Conservation (phyloP, 2,329 filamentous ascomycete genomes). For the Coniochaeta hoffmannii region DNA sequence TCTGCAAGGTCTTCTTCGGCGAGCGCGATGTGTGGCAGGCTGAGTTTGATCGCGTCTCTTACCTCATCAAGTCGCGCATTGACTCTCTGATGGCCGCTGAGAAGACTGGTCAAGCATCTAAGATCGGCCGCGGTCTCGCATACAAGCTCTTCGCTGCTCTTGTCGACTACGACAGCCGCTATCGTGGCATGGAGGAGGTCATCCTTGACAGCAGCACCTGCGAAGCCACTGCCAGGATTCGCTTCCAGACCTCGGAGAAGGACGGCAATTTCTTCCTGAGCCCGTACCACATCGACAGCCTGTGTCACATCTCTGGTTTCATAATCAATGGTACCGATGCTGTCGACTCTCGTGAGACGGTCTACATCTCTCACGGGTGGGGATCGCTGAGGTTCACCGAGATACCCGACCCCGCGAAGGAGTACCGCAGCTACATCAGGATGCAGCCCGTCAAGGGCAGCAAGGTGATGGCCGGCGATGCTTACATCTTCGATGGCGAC, state of each 20-base stretch:
- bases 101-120: slow-evolving; percentile 58
- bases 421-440: slow-evolving; percentile 48
- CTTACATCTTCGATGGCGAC: slow-evolving; percentile 46
- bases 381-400: slow-evolving; percentile 43
- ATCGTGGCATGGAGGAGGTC: slow-evolving; percentile 52
- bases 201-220: slow-evolving; percentile 40
- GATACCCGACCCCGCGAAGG: slow-evolving; percentile 34
- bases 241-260: slow-evolving; percentile 38
- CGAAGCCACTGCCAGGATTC: slow-evolving; percentile 34
- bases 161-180: slow-evolving; percentile 48
- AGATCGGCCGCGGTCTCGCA: slow-evolving; percentile 66
- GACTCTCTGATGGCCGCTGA: slow-evolving; percentile 53
- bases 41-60: slow-evolving; percentile 61
- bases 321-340: slow-evolving; percentile 52
- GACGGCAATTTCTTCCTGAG: slow-evolving; percentile 48
- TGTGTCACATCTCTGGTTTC: slow-evolving; percentile 53
- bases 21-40: slow-evolving; percentile 51
- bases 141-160: slow-evolving; percentile 62
- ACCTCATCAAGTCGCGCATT: slow-evolving; percentile 60
- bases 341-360: slow-evolving; percentile 44
- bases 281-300: slow-evolving; percentile 52
- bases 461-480: slow-evolving; percentile 46
- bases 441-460: slow-evolving; percentile 47
- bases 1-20: slow-evolving; percentile 54
- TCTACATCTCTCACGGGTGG: slow-evolving; percentile 56